Conservation (phyloP, 2,329 filamentous ascomycete genomes). For the Hypoxylon rubiginosum region DNA sequence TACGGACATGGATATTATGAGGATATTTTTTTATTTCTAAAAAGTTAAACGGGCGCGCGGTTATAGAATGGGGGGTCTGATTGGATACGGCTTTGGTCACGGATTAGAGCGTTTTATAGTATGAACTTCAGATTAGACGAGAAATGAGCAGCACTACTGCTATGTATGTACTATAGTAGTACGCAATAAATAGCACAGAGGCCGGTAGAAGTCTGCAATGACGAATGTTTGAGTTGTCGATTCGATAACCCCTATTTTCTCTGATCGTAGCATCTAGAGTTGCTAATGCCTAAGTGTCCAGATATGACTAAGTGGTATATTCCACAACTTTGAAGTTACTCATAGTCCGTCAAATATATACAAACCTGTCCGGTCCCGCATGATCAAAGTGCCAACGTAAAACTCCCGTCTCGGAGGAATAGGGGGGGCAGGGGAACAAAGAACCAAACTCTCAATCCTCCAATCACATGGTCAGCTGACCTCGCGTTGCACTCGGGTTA, state of each 20-base stretch:
- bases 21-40: background rate
- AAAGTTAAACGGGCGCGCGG: conserved; percentile 11
- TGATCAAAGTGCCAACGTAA: background rate
- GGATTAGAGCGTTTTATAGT: conserved; percentile 23
- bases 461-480: background rate
- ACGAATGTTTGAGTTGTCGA: background rate
- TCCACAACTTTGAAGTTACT: background rate
- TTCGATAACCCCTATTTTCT: background rate
- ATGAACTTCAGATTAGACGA: conserved; percentile 19
- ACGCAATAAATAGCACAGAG: background rate
- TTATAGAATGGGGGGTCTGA: conserved; percentile 26
- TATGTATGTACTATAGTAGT: background rate
- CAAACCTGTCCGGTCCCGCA: background rate
- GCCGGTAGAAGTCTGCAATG: background rate
- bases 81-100: conserved; percentile 16
- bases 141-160: conserved; percentile 6
- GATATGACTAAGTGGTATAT: background rate
- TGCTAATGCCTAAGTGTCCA: background rate
- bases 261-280: background rate
- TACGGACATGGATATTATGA: background rate
- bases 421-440: background rate
- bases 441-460: background rate
- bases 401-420: background rate
- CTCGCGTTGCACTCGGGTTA: background rate
- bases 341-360: background rate